Evolutionary conservation across 441 rosid species (phyloP), one percentile per base, ranked within the genome.

Genomic region (Geranium incanum): DNA sequence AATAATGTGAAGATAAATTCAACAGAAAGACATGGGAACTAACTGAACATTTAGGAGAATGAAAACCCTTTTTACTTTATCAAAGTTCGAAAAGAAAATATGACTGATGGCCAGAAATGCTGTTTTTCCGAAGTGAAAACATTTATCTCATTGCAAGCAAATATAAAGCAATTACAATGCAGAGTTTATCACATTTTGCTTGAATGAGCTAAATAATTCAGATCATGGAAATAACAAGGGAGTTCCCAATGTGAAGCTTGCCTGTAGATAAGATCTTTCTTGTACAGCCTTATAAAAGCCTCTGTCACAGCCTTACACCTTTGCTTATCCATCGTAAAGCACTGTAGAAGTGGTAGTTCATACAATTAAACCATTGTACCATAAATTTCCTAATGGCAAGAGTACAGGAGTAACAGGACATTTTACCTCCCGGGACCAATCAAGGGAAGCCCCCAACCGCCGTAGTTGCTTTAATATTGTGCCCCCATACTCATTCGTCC

Each of bases 381-480:
- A 4, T 0, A 7, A 39, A 39, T 7, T 39, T 39, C 43, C 43
- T 1, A 52, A 52, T 52, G 60, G 60, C 60, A 2, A 52, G 19
- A 52, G 60, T 39, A 39, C 6, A 39, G 33, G 33, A 28, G 33
- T 48, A 48, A 12, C 8, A 15, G 60, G 16, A 77, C 18, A 39
- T 69, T 72, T 78, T 75, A 94, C 98, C 97, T 94, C 97, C 72
- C 89, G 97, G 16, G 99, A 87, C 97, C 99, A 94, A 78, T 94
- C 99, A 78, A 92, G 97, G 23, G 97, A 91, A 48, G 97, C 86
- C 80, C 97, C 99, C 76, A 92, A 78, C 18, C 91, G 77, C 0
- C 99, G 83, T 72, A 62, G 81, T 71, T 94, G 99, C 75, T 64
- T n/a, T 69, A 90, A 66, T 77, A 94, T 94, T 55, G 92, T 85